Evolutionary conservation across 2,329 filamentous ascomycete genomes (phyloP), one percentile per base, ranked within the genome.

Genomic region (Aspergillus novofumigatus): DNA sequence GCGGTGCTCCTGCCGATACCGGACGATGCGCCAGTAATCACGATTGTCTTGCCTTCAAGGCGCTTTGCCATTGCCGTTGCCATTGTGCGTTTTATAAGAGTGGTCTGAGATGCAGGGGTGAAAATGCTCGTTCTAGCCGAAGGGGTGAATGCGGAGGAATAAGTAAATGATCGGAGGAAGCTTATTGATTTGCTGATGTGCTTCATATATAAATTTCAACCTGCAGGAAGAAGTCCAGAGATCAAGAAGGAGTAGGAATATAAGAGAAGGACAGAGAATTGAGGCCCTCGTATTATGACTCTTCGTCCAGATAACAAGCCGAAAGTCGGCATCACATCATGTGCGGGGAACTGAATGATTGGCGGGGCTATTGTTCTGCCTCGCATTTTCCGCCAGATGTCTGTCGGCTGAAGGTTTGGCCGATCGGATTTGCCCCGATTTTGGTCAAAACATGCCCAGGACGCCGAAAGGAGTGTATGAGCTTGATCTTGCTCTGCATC

Each of bases 1-100:
- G 93, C 94, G 50, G 77, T 78, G 62, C 74, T 77, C 57, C 67
- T 85, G 25, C 94, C 94, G 75, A 99, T 97, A 60, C 94, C 94
- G 21, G 91, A 95, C 3, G 89, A 94, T 32, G 94, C 94, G 56
- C 94, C 94, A 4, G 94, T 97, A 62, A 99, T 84, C 56, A 97
- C 77, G 58, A 97, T 81, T 4, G 92, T 97, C 80, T 97, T 97
- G 83, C 92, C 92, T 69, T 89, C 83, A 59, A 99, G 90, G 78
- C 93, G 92, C 75, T 91, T 89, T 62, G 83, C 83, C 77, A 89
- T 86, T 69, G 88, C 86, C 42, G 90, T 84, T 25, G 82, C 76
- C 85, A 88, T 88, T 56, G 75, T 83, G 67, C 81, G 72, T 68
- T 59, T 65, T 21, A 67, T 42, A 50, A 62, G 64, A 56, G 59